Conservation (phyloP, 345 rosid species). For the Schrenkiella parvula region DNA sequence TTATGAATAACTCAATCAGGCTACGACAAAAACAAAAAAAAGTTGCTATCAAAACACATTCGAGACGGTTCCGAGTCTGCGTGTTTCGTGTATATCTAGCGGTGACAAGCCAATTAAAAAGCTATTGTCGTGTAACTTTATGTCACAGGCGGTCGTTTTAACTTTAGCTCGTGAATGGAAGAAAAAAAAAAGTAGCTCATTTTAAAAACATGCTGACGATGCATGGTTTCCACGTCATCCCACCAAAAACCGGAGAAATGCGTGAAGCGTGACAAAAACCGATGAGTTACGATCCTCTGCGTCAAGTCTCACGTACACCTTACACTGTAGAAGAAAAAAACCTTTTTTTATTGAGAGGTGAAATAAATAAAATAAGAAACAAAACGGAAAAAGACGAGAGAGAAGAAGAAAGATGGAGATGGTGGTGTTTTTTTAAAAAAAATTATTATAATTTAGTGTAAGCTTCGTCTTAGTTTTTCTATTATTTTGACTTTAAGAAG, state of each 20-base stretch:
- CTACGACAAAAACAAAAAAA: neutral
- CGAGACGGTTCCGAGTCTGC: conserved; percentile 33
- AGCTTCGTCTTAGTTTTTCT: conserved; percentile 23
- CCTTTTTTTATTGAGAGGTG: neutral
- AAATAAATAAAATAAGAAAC: conserved; percentile 8
- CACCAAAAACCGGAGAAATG: conserved; percentile 41
- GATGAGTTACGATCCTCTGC: conserved; percentile 12
- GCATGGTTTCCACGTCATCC: conserved; percentile 58
- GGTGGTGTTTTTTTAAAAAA: conserved; percentile 17
- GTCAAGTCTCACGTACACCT: conserved; percentile 29
- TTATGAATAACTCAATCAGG: neutral
- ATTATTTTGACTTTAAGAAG: conserved; percentile 31
- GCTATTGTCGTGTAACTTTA: neutral
- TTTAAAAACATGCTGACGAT: conserved; percentile 39
- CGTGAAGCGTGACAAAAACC: conserved; percentile 50
- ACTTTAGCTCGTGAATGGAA: conserved; percentile 16
- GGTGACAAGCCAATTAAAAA: conserved; percentile 27
- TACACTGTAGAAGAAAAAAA: no score
- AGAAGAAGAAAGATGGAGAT: conserved; percentile 8
- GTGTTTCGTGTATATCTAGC: conserved; percentile 1
- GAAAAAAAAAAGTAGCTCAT: conserved; percentile 28
- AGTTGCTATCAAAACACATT: conserved; percentile 4
- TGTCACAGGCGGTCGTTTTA: conserved; percentile 29
- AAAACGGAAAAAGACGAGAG: conserved; percentile 11
- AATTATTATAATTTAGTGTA: conserved; percentile 17